A percentile compares a stretch with the other conserved stretches of the same genome.
phyloP scores from a whole-genome alignment of 257 asterid genomes.

The Solanum bukasovii region DNA sequence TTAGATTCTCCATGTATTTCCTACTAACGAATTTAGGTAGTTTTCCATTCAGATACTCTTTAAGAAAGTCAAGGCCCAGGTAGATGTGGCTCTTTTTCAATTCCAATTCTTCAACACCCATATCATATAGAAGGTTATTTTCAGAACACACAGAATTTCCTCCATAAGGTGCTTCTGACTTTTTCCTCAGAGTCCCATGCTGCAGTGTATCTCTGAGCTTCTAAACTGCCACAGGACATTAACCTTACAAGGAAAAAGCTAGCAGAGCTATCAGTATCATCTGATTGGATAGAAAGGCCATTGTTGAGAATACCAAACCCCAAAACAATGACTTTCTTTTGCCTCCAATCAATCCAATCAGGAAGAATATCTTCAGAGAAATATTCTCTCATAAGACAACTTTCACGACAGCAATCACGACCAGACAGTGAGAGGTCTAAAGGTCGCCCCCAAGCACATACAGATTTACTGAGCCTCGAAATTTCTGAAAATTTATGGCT shows the following conservation, averaged over 20 bases:
- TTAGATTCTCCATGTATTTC: constrained; percentile 9
- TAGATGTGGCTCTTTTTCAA: constrained; percentile 17
- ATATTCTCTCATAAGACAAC: constrained; percentile 45
- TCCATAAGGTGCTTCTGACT: constrained; percentile 23
- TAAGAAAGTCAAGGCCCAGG: constrained; percentile 35
- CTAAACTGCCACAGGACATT: constrained; percentile 70
- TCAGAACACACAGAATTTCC: constrained; percentile 20
- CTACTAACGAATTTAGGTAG: constrained; percentile 22
- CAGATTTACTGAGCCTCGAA: constrained; percentile 30
- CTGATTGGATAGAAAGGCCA: constrained; percentile 18
- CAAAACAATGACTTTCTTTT: constrained; percentile 40
- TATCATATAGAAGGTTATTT: constrained; percentile 36
- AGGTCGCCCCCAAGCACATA: constrained; percentile 58
- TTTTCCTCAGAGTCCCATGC: constrained; percentile 22
- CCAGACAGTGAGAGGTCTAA: constrained; percentile 32
- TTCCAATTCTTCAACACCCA: constrained; percentile 12
- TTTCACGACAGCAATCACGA: constrained; percentile 48
- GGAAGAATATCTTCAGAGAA: constrained; percentile 37
- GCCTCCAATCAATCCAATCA: constrained; percentile 86
- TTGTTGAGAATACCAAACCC: constrained; percentile 56
- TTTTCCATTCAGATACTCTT: constrained; percentile 35
- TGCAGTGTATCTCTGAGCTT: constrained; percentile 51
- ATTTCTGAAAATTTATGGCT: constrained; percentile 18
- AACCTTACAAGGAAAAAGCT: constrained; percentile 51
- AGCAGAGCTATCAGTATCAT: constrained; percentile 25